Evolutionary conservation across 306 rosid species (phyloP).

Genomic region (Rosa chinensis): DNA sequence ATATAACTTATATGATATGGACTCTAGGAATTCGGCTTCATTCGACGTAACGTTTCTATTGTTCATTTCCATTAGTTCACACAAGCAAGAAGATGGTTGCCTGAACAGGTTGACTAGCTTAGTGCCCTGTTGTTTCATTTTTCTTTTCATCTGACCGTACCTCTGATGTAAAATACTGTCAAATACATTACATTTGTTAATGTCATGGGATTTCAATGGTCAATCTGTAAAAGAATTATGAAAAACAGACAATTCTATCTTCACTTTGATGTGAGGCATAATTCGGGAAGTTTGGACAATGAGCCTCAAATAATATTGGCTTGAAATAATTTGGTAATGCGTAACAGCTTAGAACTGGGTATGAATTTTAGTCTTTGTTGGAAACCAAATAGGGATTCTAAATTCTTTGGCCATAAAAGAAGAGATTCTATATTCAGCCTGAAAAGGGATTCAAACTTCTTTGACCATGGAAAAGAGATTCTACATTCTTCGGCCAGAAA

Average conservation of each 20-base stretch:
- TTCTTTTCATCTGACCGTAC: neutral
- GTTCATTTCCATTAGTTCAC: neutral
- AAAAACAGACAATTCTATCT: neutral
- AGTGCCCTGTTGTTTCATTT: neutral
- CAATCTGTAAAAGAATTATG: neutral
- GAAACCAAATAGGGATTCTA: neutral
- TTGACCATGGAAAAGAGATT: neutral
- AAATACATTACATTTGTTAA: neutral
- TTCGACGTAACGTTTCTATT: neutral
- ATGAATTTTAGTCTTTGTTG: neutral
- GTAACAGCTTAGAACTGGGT: neutral
- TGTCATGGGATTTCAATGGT: slow-evolving; percentile 1
- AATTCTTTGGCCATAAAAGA: neutral
- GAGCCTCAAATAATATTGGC: neutral
- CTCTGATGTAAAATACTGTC: neutral
- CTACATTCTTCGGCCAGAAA: neutral
- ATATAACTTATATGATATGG: neutral
- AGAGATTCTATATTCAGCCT: neutral
- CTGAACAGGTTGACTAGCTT: neutral
- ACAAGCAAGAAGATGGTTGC: neutral
- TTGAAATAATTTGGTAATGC: neutral
- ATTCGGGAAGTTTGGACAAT: neutral
- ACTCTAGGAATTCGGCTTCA: neutral
- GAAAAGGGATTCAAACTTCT: neutral
- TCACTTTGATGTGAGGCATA: neutral